Base-by-base conservation (phyloP, 148 eudicot genomes). In the Pouteria glomerata region DNA sequence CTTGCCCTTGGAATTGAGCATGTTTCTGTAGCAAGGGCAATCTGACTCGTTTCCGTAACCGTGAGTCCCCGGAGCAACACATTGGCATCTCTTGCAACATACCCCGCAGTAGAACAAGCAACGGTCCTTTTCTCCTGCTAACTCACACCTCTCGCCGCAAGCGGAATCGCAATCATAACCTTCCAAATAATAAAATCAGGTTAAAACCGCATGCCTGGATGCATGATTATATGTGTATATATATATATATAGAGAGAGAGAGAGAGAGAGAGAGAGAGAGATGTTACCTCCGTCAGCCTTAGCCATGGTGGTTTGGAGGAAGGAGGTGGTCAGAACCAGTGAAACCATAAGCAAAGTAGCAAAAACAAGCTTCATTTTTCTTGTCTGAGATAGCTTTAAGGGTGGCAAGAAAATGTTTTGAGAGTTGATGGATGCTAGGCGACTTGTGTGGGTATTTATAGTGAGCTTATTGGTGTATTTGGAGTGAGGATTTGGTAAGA, bases 1-100 rank as follows among this genome's bases (percentile, higher is more conserved):
- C 2, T 72, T 65, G 71, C 88, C 88, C 78, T 82, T 85, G 35
- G 83, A 77, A 58, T 79, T 85, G 57, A 69, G 79, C 83, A 73
- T 82, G 74, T 82, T 78, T 37, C 80, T 75, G 57, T 82, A 85
- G 69, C 88, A 82, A 72, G 85, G 83, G 78, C 88, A 85, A 73
- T 85, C 83, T 56, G 79, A 76, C 75, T 82, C 82, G 59, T 85
- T 82, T 16, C 88, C 88, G 23, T 19, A 79, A n/a, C n/a, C n/a
- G n/a, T n/a, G n/a, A 2, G 88, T 85, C 23, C 85, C 85, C 0
- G 88, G 82, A 24, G 85, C 85, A 35, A 82, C 85, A 51, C 85
- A 82, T 0, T 81, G 35, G 66, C 85, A 81, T 11, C 71, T 68
- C 29, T 52, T 62, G 26, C 85, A 81, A 30, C 83, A 81, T 37